Evolutionary conservation across 352 stramenopile genomes (phyloP), one percentile per base, ranked within the genome.

Genomic region (Phytophthora cryptogea): DNA sequence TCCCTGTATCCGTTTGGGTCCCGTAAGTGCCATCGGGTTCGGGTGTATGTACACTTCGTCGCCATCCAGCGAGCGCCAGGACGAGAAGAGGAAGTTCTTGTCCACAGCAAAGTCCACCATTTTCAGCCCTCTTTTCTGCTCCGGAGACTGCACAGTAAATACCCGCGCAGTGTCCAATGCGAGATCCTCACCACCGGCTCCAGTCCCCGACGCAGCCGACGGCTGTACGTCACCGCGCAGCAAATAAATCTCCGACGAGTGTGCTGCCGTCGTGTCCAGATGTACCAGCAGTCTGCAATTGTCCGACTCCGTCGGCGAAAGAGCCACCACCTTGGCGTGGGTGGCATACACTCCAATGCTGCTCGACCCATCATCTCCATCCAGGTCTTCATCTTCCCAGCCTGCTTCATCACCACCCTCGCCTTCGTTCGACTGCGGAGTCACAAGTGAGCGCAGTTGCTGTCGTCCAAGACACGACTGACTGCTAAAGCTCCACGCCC

Each of bases 61-160:
- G 0, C 79, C 76, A 42, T 68, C 74, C 7, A 83, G 47, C 9
- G 79, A 89, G 1, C 83, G 71, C 83, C 83, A 92, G 1, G 77
- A 80, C n/a, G 79, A 90, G 37, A 86, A 90, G 32, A 92, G 47
- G 20, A 78, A 79, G 26, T 77, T 80, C 37, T 87, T 78, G 37
- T 92, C 78, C 8, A 90, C 72, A 0, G 74, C 72, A 61, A 92
- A 90, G 48, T 90, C 80, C 17, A 92, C 76, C 54, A 92, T 80
- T 46, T 83, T 85, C 2, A 87, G 59, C 1, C 80, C 67, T 26
- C 82, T 72, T 28, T 78, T 50, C n/a, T 55, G 44, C 23, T 65
- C 41, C 13, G 8, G 32, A 41, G 10, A 33, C 36, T 46, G 58
- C 46, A 89, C 60, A 1, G 69, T 79, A 49, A 92, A 92, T 5